Evolutionary conservation across 192 early-diverging fungal species (phyloP), one percentile per base, ranked within the genome.

Genomic region (Powellomyces hirtus): DNA sequence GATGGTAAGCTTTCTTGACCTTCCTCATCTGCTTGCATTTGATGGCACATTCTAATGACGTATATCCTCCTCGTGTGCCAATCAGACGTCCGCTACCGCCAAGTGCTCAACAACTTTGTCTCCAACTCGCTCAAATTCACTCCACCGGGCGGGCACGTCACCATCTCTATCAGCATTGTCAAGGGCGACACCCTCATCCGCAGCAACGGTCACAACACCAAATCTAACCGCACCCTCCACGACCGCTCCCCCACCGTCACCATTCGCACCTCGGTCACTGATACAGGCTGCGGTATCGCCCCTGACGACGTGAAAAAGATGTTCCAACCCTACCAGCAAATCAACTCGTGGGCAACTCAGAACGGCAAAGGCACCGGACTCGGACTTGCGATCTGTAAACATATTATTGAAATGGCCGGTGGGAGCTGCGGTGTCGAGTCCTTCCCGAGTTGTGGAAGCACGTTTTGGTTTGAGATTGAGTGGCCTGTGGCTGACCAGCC

Each of bases 41-140:
- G 0, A 56, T 18, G 55, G 16, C 22, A 0, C 26, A 24, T 56
- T 0, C 20, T 30, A 29, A 56, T 56, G 55, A 16, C n/a, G 8
- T 10, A 5, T 26, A 42, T 22, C 37, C 16, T 18, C 38, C 31
- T 36, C 34, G 45, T 58, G 18, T 33, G 10, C 38, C 26, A 5
- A 5, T 5, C 26, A 49, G 46, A 49, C 29, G 33, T 69, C 16
- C 84, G 93, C 27, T 62, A 92, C 37, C 81, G 88, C 30, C 93
- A 94, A 74, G 84, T 94, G 27, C 82, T 94, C 62, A 91, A 86
- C 16, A 94, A 94, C 59, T 73, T 93, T 27, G 84, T 92, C 16
- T 87, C 87, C 55, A 94, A 94, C 60, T 89, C 91, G 18, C 76
- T 92, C 53, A 94, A 94, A 77, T 94, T 94, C 30, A 60, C 59